Conservation (phyloP, 805 yeast species). For the Ogataea saltuana region DNA sequence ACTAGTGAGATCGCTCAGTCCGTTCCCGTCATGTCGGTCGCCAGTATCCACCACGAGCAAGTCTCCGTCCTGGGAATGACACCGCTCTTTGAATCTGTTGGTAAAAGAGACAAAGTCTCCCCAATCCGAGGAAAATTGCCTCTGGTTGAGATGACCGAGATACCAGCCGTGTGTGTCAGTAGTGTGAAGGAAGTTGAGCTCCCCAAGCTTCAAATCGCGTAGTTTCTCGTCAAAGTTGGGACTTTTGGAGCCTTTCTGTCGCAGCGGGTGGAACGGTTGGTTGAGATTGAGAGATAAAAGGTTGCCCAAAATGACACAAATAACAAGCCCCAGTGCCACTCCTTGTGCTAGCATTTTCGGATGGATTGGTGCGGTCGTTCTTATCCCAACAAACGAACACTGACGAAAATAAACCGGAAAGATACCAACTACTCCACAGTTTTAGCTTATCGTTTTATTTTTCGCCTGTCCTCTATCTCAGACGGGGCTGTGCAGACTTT, state of each 20-base stretch:
- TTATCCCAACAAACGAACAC: too few species aligned
- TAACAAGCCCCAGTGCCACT: conserved; percentile 31
- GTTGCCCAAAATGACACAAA: too few species aligned
- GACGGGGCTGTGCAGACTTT: not conserved
- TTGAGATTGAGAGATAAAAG: too few species aligned
- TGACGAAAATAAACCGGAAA: too few species aligned
- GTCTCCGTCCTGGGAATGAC: conserved; percentile 49
- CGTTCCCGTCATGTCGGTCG: conserved; percentile 94
- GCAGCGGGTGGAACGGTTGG: too few species aligned
- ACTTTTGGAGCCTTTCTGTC: conserved; percentile 26
- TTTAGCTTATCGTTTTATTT: not conserved
- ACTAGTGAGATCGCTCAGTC: conserved; percentile 73
- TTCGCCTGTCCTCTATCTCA: not conserved
- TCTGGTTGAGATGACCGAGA: conserved; percentile 82
- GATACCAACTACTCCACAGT: too few species aligned
- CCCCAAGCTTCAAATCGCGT: conserved; percentile 65
- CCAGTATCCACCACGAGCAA: conserved; percentile 82
- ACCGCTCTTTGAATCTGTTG: conserved; percentile 42
- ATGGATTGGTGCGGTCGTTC: too few species aligned
- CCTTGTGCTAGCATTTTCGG: too few species aligned
- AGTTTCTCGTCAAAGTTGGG: conserved; percentile 40
- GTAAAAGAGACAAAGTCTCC: conserved; percentile 83
- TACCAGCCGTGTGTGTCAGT: conserved; percentile 99
- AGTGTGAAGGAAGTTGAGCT: conserved; percentile 84
- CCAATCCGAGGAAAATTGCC: conserved; percentile 82